These are phyloP conservation scores for Tricholoma bakamatsutake DNA, from an alignment of 768 basidiomycete species.

Conservation along the genomic window DNA sequence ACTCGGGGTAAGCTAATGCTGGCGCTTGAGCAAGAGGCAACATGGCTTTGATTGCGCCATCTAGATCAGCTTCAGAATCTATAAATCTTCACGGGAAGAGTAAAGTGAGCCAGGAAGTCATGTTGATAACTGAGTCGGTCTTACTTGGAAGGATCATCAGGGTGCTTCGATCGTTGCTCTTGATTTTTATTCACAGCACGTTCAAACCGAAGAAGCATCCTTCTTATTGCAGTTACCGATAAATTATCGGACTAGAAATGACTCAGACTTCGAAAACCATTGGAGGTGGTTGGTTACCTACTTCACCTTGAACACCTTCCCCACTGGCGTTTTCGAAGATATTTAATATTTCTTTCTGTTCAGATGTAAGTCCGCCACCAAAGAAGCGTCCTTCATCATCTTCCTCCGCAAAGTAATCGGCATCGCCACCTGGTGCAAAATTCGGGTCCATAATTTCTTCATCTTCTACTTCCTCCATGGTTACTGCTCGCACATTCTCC, in stretches of 20 bases:
- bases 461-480: slow-evolving; percentile 61
- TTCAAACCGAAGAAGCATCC: slow-evolving; percentile 76
- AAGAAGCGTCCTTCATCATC: slow-evolving; percentile 91
- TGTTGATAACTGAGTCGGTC: not conserved
- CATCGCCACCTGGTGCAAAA: slow-evolving; percentile 83
- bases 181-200: slow-evolving; percentile 91
- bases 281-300: slow-evolving; percentile 31
- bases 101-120: not conserved
- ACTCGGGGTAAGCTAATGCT: slow-evolving; percentile 79
- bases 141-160: slow-evolving; percentile 87
- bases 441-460: slow-evolving; percentile 37
- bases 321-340: slow-evolving; percentile 81
- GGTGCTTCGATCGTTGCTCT: slow-evolving; percentile 93
- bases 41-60: slow-evolving; percentile 78
- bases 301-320: slow-evolving; percentile 61
- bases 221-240: slow-evolving; percentile 63
- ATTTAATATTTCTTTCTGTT: slow-evolving; percentile 93
- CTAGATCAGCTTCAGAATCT: slow-evolving; percentile 95
- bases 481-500: slow-evolving; percentile 34
- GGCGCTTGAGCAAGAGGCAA: slow-evolving; percentile 88
- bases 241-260: slow-evolving; percentile 54
- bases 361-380: slow-evolving; percentile 86
- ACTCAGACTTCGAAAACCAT: slow-evolving; percentile 16
- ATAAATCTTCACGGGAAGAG: slow-evolving; percentile 74
- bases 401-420: slow-evolving; percentile 87